Evolutionary conservation across 192 early-diverging fungal species (phyloP), one percentile per base, ranked within the genome.

Genomic region (Podila verticillata): DNA sequence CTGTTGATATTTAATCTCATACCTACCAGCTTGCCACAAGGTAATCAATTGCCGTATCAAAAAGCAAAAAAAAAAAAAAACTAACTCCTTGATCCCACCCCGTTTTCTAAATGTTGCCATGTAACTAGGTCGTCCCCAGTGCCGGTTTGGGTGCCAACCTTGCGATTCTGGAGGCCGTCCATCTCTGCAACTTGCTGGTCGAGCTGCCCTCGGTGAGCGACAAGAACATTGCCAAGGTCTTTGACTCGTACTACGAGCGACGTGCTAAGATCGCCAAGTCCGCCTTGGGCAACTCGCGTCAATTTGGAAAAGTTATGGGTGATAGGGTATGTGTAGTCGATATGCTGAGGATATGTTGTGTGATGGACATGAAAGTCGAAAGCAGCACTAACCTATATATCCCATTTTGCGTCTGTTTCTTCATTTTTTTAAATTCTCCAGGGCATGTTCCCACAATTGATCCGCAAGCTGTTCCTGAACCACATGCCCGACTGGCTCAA

Each of bases 231-330:
- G 48, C 65, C 4, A 48, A 54, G 15, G 44, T 80, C 17, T 72
- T 80, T 60, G 70, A 72, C 20, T 24, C 66, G 34, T 80, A 80
- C 15, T 68, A 49, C 36, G 54, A 63, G 2, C 71, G 57, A 54
- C 65, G 77, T 32, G 65, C 66, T 26, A 63, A 61, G 9, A 57
- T 80, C 29, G 77, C 77, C 4, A 61, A 72, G 39, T 44, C 44
- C 9, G 77, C 77, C 3, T 31, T 80, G 36, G 65, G 61, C n/a
- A 80, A 80, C 24, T 71, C 77, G 12, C 63, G 70, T 3, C 70
- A 72, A 34, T 80, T 80, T 68, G 77, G 77, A 5, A 80, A 80
- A 59, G 70, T 80, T 10, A 80, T 80, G 77, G 71, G 70, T 1
- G 64, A 80, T 20, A 57, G 66, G n/a, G 75, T 80, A 80, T 20